Evolutionary conservation across 441 rosid species (phyloP), one percentile per base, ranked within the genome.

Genomic region (Flueggea neowawraea): DNA sequence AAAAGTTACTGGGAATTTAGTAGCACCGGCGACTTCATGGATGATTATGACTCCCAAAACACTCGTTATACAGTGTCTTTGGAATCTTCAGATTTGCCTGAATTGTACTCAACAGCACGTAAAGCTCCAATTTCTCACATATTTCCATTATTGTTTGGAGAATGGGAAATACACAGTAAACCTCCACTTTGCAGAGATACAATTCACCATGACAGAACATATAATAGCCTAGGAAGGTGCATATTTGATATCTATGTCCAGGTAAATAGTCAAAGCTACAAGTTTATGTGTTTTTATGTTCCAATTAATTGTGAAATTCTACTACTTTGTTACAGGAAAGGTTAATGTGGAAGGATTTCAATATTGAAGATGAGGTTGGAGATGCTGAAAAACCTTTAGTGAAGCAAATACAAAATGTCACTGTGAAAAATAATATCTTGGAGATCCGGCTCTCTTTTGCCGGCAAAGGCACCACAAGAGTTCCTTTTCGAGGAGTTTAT

Each of bases 21-120:
- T 65, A 90, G 95, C 72, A 81, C 88, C 11, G 95, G 97, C 16
- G 95, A 88, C 80, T 90, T 61, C 79, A 76, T 78, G 86, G 96
- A 90, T 58, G 95, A 90, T 41, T 32, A 75, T 62, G 87, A 88
- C 73, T 77, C 14, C 75, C 92, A 84, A 67, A 88, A 90, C 67
- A 76, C 78, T 54, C 84, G 89, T 58, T 86, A 73, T 68, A 63
- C 78, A 32, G 71, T 65, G 50, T 62, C 56, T 54, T 39, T 14
- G 16, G 58, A 60, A n/a, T 62, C 75, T 13, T 69, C 83, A 49
- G 58, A 68, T 59, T 12, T 77, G 50, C 55, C 82, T 12, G 73
- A n/a, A 10, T 63, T 83, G 71, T 79, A 82, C 52, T 15, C 17
- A 52, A 77, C 81, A 16, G 90, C 87, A 11, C 90, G 94, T 14